phyloP scores from a whole-genome alignment of 345 rosid genomes.

The Litchi chinensis region DNA sequence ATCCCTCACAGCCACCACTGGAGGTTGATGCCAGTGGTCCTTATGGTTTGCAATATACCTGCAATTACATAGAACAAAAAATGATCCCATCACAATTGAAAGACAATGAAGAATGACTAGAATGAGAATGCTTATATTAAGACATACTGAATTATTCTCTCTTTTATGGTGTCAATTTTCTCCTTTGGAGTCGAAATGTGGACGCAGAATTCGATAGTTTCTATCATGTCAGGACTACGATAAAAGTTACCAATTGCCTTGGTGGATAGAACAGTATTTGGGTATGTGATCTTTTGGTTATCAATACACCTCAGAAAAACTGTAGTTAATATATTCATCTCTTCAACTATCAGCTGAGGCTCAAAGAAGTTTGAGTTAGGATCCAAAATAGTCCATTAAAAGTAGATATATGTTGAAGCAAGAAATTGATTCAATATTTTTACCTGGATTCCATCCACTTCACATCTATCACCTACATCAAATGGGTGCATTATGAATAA shows the following conservation, averaged over 20 bases:
- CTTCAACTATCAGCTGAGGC: conserved; percentile 51
- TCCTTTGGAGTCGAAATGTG: conserved; percentile 51
- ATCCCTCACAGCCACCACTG: conserved; percentile 30
- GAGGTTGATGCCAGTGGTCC: conserved; percentile 37
- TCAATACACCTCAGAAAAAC: conserved; percentile 42
- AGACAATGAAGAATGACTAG: background rate
- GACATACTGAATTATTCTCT: conserved; percentile 33
- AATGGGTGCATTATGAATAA: conserved; percentile 57
- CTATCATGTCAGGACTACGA: conserved; percentile 52
- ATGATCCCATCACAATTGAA: background rate
- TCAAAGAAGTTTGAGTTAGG: conserved; percentile 1
- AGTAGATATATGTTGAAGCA: background rate
- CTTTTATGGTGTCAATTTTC: conserved; percentile 36
- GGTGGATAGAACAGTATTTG: conserved; percentile 43
- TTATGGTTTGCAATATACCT: conserved; percentile 36
- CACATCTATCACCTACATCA: conserved; percentile 54
- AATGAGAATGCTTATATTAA: background rate
- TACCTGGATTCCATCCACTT: conserved; percentile 58
- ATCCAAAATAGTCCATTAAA: background rate
- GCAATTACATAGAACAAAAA: background rate
- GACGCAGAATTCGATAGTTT: conserved; percentile 44
- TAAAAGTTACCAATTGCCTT: conserved; percentile 51
- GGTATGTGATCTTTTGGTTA: conserved; percentile 49
- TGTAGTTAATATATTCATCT: conserved; percentile 60
- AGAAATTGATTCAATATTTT: background rate